Evolutionary conservation across 805 yeast species (phyloP).

Genomic region (Kuraishia ogatae): DNA sequence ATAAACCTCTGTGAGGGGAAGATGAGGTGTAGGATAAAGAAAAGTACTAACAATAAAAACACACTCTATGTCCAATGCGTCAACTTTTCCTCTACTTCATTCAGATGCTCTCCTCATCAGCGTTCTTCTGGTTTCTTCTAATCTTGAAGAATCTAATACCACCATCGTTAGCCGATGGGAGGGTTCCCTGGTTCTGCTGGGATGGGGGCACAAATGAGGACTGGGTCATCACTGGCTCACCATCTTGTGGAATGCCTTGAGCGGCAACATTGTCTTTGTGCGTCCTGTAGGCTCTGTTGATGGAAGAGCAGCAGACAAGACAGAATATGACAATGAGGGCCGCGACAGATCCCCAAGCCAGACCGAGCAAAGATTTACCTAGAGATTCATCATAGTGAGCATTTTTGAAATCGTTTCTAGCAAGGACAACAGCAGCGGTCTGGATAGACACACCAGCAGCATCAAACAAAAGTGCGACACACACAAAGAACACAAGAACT

Average conservation of each 20-base stretch:
- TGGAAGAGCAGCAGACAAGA: constrained; percentile 41
- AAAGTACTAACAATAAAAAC: not conserved
- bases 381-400: constrained; percentile 35
- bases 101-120: constrained; percentile 25
- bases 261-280: constrained; percentile 34
- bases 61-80: not conserved
- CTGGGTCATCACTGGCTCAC: constrained; percentile 9
- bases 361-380: constrained; percentile 51
- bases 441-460: constrained; percentile 59
- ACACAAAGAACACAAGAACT: constrained; percentile 41
- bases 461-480: constrained; percentile 43
- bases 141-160: constrained; percentile 76
- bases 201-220: constrained; percentile 16
- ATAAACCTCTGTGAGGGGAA: no score
- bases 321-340: constrained; percentile 40
- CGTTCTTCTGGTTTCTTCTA: constrained; percentile 41
- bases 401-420: constrained; percentile 55
- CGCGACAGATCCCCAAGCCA: constrained; percentile 65
- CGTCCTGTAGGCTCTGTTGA: constrained; percentile 39
- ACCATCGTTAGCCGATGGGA: constrained; percentile 27
- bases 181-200: constrained; percentile 17
- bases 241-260: constrained; percentile 8
- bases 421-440: constrained; percentile 75
- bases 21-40: not conserved
- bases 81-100: not conserved